phyloP scores from a whole-genome alignment of 1,284 basidiomycete species.

The Rhodotorula sp. region DNA sequence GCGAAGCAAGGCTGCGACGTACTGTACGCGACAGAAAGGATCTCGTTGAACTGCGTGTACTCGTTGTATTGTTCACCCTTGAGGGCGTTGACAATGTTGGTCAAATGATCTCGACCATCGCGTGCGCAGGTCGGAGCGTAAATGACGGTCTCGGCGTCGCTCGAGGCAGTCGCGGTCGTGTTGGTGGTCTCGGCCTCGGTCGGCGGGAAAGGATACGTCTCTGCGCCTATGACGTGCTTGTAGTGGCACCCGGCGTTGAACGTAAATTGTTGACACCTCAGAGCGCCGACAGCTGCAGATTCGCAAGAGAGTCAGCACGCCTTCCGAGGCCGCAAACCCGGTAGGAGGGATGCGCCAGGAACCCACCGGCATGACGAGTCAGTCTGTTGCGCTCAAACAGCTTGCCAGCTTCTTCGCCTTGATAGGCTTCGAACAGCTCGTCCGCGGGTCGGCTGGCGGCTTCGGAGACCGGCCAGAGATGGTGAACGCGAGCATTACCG shows the following conservation, averaged over 20 bases:
- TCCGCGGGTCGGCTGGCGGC: slow-evolving; percentile 5
- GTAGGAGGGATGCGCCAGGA: too few relatives aligned
- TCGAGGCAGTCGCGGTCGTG: not conserved
- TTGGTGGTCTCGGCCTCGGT: not conserved
- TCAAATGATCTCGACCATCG: slow-evolving; percentile 21
- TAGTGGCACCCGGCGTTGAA: slow-evolving; percentile 24
- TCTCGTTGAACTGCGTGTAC: slow-evolving; percentile 30
- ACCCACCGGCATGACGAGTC: slow-evolving; percentile 11
- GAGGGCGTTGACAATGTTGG: not conserved
- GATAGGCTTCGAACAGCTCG: slow-evolving; percentile 27
- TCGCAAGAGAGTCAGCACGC: not conserved
- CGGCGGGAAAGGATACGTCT: slow-evolving; percentile 27
- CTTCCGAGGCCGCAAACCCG: not conserved
- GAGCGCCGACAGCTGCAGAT: slow-evolving; percentile 3
- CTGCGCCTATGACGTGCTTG: slow-evolving; percentile 25
- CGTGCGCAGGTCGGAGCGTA: slow-evolving; percentile 19
- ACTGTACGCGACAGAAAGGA: slow-evolving; percentile 39
- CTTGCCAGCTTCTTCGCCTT: slow-evolving; percentile 14
- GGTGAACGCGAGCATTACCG: slow-evolving; percentile 21
- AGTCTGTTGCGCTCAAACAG: slow-evolving; percentile 29
- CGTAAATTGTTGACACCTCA: slow-evolving; percentile 28
- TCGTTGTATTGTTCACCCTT: not conserved
- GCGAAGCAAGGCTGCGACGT: not conserved
- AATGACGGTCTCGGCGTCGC: too few relatives aligned
- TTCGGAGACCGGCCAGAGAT: slow-evolving; percentile 17